Percentiles rank a stretch among this genome's conserved stretches.
These are phyloP conservation scores for Penicillium daleae DNA, from an alignment of 495 filamentous ascomycete genomes.

Conservation along the genomic window DNA sequence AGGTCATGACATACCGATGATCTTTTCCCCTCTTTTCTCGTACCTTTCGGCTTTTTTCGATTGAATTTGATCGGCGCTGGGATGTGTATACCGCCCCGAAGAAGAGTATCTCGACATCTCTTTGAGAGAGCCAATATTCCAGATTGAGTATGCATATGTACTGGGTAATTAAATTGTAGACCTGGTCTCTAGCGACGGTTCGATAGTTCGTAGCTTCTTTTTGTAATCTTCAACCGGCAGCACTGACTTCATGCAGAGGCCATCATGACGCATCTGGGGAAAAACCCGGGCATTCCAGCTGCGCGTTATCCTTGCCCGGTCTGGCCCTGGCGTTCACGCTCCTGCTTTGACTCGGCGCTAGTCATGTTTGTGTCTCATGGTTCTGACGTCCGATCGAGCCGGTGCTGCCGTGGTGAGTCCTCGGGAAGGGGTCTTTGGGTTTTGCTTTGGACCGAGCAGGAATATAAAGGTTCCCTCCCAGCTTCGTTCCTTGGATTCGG, in stretches of 20 bases:
- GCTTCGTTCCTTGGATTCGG: not conserved
- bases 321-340: conserved; percentile 11
- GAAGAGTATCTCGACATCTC: not conserved
- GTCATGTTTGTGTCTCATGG: conserved; percentile 24
- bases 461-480: conserved; percentile 9
- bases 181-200: not conserved
- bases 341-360: conserved; percentile 18
- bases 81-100: not conserved
- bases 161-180: not conserved
- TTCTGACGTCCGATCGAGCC: conserved; percentile 11
- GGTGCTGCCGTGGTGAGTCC: conserved; percentile 1
- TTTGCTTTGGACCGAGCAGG: not conserved
- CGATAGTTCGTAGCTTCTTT: not conserved
- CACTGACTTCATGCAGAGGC: conserved; percentile 34
- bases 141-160: not conserved
- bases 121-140: too few relatives aligned
- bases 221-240: not conserved
- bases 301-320: conserved; percentile 14
- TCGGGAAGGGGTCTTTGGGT: not conserved
- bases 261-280: conserved; percentile 43
- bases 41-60: not conserved
- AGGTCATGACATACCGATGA: conserved; percentile 12
- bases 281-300: conserved; percentile 13
- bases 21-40: conserved; percentile 1
- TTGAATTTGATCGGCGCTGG: not conserved